Evolutionary conservation across 192 early-diverging fungal genomes (phyloP), one percentile per base, ranked within the genome.

Genomic region (Backusella mclennaniae): DNA sequence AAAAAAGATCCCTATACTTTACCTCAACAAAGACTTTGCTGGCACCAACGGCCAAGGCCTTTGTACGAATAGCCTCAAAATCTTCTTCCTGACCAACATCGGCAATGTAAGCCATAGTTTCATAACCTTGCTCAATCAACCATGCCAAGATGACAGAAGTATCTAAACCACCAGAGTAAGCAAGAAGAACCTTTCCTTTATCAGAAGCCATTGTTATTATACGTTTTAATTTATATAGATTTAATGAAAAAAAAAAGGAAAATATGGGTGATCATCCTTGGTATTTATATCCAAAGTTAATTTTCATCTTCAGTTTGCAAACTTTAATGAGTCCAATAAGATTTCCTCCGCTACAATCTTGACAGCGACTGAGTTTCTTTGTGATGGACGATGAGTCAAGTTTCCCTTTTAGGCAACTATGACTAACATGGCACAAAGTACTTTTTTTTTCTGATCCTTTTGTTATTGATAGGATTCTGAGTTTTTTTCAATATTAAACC

Each of bases 81-180:
- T 99, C 98, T 84, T 99, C 97, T 82, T 98, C 97, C 85, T 99
- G 98, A 52, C 98, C 98, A 74, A 99, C 94, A 85, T 99, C 90
- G 71, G 97, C 98, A 94, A 99, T 96, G 87, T 96, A 99, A 73
- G 93, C 93, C 66, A 97, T 85, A 39, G 98, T 97, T 79, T 99
- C 97, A 87, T 96, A 99, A 73, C 97, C 96, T 86, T 98, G 88
- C 75, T 99, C 98, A 79, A 98, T 93, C 68, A 99, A 89, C 97
- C 97, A 99, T 6, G 90, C 98, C 67, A 99, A 93, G 80, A 99
- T 99, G 88, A 97, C 98, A 72, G 98, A 99, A 53, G 98, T 99
- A 84, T 99, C 98, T 66, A 99, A 92, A 75, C 97, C 98, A 78
- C 98, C 98, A 69, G 96, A 96, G 88, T 98, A 98, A 73, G 97